Evolutionary conservation across 441 rosid species (phyloP), one percentile per base, ranked within the genome.

Genomic region (Euphorbia celastroides): DNA sequence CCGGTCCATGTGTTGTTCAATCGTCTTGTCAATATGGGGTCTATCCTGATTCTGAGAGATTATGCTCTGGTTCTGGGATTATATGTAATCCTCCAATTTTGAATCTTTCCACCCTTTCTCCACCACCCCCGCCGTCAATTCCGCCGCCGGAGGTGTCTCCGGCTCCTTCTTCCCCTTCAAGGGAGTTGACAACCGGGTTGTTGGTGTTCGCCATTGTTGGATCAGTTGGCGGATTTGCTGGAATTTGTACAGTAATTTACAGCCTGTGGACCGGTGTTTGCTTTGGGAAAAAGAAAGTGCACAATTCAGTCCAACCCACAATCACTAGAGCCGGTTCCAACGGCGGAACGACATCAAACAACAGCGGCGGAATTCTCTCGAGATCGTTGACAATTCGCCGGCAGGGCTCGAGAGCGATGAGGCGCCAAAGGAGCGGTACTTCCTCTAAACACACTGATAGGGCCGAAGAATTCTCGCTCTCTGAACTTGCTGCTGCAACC

Each of bases 401-500:
- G 3, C 97, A 87, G 79, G 68, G 86, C 48, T 91, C 97, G 17
- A 66, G 86, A 52, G 73, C 77, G 46, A 83, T 86, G 88, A 81
- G 80, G 68, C 85, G 86, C 17, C 83, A 93, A 64, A 80, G 97
- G 78, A 86, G 91, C 57, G 92, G 97, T 27, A 87, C 96, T 0
- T 86, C 90, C 14, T 84, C 89, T 3, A 93, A 88, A 70, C 89
- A 81, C 17, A 66, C 83, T 0, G 97, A 90, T 8, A 83, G 77
- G 71, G 89, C 93, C 0, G 92, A 86, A 68, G 92, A 82, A 25
- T 93, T 91, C 51, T 32, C 73, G 8, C 70, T 93, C 0, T 70
- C 84, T 0, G 98, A 89, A 74, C 96, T 93, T 0, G 87, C 88
- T 5, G 84, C 78, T 2, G 97, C 97, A 1, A 89, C 98, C 3